Base-by-base conservation (phyloP, 1,139 yeast genomes). In the Wickerhamiella pararugosa region DNA sequence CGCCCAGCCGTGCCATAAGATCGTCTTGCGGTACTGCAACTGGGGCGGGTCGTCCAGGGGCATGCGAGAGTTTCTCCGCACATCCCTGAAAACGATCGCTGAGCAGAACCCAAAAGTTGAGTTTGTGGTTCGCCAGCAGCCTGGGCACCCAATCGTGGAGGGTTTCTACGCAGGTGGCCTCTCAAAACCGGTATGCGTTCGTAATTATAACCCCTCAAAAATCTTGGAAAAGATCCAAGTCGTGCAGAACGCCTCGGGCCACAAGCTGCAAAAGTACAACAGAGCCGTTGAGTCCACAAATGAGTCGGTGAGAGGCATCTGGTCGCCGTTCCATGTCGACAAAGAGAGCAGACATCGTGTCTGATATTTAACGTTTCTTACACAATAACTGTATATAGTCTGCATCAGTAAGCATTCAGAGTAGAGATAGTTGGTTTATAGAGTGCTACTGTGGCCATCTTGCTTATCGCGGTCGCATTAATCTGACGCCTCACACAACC, bases 1-100 rank as follows among this genome's bases (percentile, higher is more conserved):
- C 56, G 73, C 84, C 9, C 66, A 67, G 37, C 90, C 84, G 29
- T 84, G 95, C 65, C 74, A 73, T 54, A 74, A 71, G 55, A 69
- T 86, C 47, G 72, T 78, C 8, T 61, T 87, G 43, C 77, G 81
- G 48, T 86, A 78, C 63, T 83, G 95, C 65, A 83, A 86, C 67
- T 80, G 92, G 80, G 97, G 96, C 40, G 98, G 97, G 15, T 81
- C 94, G 4, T 87, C 97, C 1, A 69, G 69, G 43, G 96, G 96
- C 4, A 71, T 84, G 64, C 69, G 87, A 51, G 76, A 80, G 44
- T 72, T 82, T 50, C 64, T 90, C 44, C 64, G 70, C 25, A 70
- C 71, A 34, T 66, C 75, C 48, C 63, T 87, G 37, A 66, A 73
- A 49, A 53, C 66, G 27, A 62, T 80, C 47, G 92, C 94, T 5